Evolutionary conservation across 768 basidiomycete genomes (phyloP).

Genomic region (Lactifluus rugatus): DNA sequence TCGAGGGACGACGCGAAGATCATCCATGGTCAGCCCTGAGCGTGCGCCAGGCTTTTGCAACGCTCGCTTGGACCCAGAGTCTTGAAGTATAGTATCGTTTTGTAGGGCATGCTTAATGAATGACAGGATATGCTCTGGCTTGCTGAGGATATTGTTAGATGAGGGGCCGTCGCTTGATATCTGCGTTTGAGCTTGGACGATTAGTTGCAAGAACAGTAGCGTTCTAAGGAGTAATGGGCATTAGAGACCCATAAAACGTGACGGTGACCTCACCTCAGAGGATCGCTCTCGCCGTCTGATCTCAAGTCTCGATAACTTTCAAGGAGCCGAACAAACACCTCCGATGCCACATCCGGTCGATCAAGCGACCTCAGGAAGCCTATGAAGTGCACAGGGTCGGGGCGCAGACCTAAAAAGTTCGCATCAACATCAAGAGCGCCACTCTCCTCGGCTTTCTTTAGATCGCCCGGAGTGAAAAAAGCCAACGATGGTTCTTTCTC

Average conservation of each 20-base stretch:
- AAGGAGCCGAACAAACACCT: conserved; percentile 63
- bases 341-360: conserved; percentile 59
- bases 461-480: conserved; percentile 45
- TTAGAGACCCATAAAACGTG: not conserved
- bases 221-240: conserved; percentile 33
- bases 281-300: conserved; percentile 33
- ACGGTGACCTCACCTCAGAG: conserved; percentile 36
- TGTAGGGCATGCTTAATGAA: conserved; percentile 78
- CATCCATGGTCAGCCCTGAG: conserved; percentile 26
- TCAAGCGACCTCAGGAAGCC: conserved; percentile 53
- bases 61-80: not conserved
- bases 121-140: conserved; percentile 65
- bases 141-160: conserved; percentile 47
- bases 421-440: conserved; percentile 41
- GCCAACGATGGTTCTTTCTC: conserved; percentile 25
- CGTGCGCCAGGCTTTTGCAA: not conserved
- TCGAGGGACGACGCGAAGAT: conserved; percentile 30
- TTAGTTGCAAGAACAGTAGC: conserved; percentile 67
- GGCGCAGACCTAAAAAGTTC: conserved; percentile 58
- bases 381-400: conserved; percentile 66
- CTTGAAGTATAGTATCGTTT: conserved; percentile 14
- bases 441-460: conserved; percentile 30
- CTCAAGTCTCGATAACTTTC: conserved; percentile 51
- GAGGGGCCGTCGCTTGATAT: conserved; percentile 42
- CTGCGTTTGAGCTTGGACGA: conserved; percentile 70